Percentiles rank a stretch among this genome's conserved stretches.
Evolutionary conservation across 2,329 filamentous ascomycete species (phyloP).

Genomic region (Trichoderma polysporum): DNA sequence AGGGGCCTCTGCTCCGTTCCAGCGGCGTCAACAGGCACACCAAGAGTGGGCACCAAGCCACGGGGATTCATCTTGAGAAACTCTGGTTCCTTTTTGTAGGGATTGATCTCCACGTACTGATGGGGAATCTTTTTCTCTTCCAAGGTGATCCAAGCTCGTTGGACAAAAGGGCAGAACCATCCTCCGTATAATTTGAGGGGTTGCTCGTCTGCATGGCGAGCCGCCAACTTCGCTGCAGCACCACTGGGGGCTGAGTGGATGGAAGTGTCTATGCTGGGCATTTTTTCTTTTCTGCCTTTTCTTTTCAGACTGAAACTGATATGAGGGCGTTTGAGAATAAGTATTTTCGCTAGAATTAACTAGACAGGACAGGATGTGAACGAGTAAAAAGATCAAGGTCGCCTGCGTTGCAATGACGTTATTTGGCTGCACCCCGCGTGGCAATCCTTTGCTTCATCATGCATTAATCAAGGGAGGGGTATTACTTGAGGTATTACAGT

Average conservation of each 20-base stretch:
- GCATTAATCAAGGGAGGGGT: background rate
- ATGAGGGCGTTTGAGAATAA: too few species aligned
- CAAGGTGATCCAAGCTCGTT: slow-evolving; percentile 70
- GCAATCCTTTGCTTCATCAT: background rate
- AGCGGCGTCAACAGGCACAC: slow-evolving; percentile 39
- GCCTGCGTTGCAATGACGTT: background rate
- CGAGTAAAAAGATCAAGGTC: background rate
- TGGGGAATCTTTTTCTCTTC: slow-evolving; percentile 72
- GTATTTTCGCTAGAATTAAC: too few species aligned
- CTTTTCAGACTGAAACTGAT: too few species aligned
- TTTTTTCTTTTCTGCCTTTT: slow-evolving; percentile 25
- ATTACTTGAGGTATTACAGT: background rate
- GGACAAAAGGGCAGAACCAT: slow-evolving; percentile 73
- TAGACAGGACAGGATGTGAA: too few species aligned
- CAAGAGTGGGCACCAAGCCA: slow-evolving; percentile 71
- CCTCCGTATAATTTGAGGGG: slow-evolving; percentile 67
- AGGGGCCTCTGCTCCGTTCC: slow-evolving; percentile 52
- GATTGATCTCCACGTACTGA: slow-evolving; percentile 76
- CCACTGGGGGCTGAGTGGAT: slow-evolving; percentile 49
- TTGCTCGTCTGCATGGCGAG: slow-evolving; percentile 47
- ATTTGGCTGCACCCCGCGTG: background rate
- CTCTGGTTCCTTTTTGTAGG: slow-evolving; percentile 68
- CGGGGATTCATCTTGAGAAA: slow-evolving; percentile 72
- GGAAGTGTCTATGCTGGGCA: slow-evolving; percentile 50
- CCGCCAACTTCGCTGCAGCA: slow-evolving; percentile 48